Conservation (phyloP, 164 flowering plant genomes). For the Platanus orientalis region DNA sequence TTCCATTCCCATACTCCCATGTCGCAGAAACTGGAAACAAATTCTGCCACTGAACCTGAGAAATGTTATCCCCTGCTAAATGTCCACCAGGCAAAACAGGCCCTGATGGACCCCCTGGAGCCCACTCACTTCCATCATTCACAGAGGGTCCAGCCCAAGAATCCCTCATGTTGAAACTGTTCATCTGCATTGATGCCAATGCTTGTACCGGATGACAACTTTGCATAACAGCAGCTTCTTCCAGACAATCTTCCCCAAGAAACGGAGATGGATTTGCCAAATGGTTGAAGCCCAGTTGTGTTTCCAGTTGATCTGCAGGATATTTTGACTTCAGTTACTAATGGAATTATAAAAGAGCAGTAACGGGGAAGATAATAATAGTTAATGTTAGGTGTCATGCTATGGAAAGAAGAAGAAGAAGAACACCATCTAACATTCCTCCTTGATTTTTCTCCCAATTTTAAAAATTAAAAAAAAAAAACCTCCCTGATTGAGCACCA, state of each 20-base stretch:
- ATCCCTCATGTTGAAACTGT: constrained; percentile 19
- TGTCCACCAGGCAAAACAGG: constrained; percentile 10
- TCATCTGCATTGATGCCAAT: constrained; percentile 9
- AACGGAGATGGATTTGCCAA: constrained; percentile 15
- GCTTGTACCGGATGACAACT: constrained; percentile 10
- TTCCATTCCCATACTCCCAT: constrained; percentile 25
- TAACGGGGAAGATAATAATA: too few species aligned
- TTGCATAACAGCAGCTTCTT: constrained; percentile 11
- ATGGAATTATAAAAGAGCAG: too few species aligned
- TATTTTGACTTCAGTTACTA: background rate
- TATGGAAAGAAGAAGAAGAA: too few species aligned
- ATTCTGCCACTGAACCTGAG: constrained; percentile 20
- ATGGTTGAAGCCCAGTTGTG: constrained; percentile 13
- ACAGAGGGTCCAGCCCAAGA: background rate
- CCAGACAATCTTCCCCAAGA: constrained; percentile 13
- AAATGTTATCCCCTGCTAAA: constrained; percentile 11
- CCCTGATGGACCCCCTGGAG: constrained; percentile 13
- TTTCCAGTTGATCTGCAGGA: constrained; percentile 26
- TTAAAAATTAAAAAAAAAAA: too few species aligned
- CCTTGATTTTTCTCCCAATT: too few species aligned
- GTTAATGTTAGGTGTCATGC: too few species aligned
- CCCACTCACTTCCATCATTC: constrained; percentile 23
- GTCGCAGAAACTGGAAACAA: constrained; percentile 16
- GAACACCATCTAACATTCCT: too few species aligned
- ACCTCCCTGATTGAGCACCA: too few species aligned